These are phyloP conservation scores for Mixia osmundae DNA, from an alignment of 1,284 basidiomycete species.

Conservation along the genomic window DNA sequence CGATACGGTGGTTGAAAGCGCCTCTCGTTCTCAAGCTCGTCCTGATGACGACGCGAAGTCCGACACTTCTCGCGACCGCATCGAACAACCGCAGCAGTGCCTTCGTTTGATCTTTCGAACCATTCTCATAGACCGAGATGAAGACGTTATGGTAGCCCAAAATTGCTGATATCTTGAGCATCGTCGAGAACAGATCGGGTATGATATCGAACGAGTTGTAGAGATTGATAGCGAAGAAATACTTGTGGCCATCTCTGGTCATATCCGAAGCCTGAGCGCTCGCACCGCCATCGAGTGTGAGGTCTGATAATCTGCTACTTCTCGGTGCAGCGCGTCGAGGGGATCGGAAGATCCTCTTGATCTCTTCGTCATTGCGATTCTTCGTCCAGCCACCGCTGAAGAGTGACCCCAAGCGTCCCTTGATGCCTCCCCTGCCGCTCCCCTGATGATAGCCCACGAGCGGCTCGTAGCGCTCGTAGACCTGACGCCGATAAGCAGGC, in stretches of 20 bases:
- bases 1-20: slow-evolving; percentile 93
- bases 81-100: slow-evolving; percentile 78
- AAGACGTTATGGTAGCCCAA: slow-evolving; percentile 88
- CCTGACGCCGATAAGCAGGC: slow-evolving; percentile 58
- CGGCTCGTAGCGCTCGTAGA: slow-evolving; percentile 51
- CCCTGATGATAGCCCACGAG: slow-evolving; percentile 54
- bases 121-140: slow-evolving; percentile 94
- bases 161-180: slow-evolving; percentile 68
- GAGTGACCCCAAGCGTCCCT: slow-evolving; percentile 2
- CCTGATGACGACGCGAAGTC: slow-evolving; percentile 69
- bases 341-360: no score
- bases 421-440: slow-evolving; percentile 24
- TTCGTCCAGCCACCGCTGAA: no score
- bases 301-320: no score
- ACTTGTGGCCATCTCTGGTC: no score
- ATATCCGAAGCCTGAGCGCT: no score
- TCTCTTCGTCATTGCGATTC: no score
- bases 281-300: no score
- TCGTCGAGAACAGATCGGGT: slow-evolving; percentile 82
- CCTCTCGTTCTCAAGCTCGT: slow-evolving; percentile 73
- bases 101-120: slow-evolving; percentile 85
- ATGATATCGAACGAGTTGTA: slow-evolving; percentile 57
- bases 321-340: no score
- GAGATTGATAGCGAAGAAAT: slow-evolving; percentile 92
- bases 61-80: slow-evolving; percentile 61